phyloP scores from a whole-genome alignment of 2,329 filamentous ascomycete species.

The Colletotrichum sp. region DNA sequence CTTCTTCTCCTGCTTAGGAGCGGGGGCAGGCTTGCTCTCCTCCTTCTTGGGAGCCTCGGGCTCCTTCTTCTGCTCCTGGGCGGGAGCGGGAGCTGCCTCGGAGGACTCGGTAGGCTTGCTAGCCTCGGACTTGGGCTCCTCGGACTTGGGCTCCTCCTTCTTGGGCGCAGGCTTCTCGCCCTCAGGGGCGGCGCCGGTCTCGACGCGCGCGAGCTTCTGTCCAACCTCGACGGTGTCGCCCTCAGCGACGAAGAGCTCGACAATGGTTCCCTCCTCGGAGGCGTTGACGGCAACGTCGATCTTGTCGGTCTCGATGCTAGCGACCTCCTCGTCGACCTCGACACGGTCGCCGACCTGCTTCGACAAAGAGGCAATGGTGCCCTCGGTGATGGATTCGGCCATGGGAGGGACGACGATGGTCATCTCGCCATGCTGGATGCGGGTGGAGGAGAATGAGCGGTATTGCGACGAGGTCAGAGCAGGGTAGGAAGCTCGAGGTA shows the following conservation, averaged over 20 bases:
- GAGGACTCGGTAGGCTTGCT: slow-evolving; percentile 1
- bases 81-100: not conserved
- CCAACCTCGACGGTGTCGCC: slow-evolving; percentile 36
- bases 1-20: not conserved
- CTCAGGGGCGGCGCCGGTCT: slow-evolving; percentile 26
- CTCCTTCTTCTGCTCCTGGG: slow-evolving; percentile 11
- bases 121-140: slow-evolving; percentile 23
- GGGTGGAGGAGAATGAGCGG: slow-evolving; percentile 15
- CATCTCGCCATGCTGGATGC: slow-evolving; percentile 20
- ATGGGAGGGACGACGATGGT: slow-evolving; percentile 32
- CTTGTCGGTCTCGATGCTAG: slow-evolving; percentile 38
- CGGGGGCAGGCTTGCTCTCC: slow-evolving; percentile 11
- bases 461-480: slow-evolving; percentile 14
- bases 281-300: slow-evolving; percentile 35
- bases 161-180: slow-evolving; percentile 8
- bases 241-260: slow-evolving; percentile 34
- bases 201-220: slow-evolving; percentile 32
- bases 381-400: slow-evolving; percentile 37
- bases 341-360: slow-evolving; percentile 34
- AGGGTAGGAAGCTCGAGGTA: not conserved
- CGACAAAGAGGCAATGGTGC: slow-evolving; percentile 28
- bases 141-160: slow-evolving; percentile 24
- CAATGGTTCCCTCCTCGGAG: slow-evolving; percentile 27
- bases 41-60: slow-evolving; percentile 19
- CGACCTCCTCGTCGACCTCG: slow-evolving; percentile 35